These are phyloP conservation scores for Colletotrichum falcatum DNA, from an alignment of 2,329 filamentous ascomycete species.

Conservation along the genomic window DNA sequence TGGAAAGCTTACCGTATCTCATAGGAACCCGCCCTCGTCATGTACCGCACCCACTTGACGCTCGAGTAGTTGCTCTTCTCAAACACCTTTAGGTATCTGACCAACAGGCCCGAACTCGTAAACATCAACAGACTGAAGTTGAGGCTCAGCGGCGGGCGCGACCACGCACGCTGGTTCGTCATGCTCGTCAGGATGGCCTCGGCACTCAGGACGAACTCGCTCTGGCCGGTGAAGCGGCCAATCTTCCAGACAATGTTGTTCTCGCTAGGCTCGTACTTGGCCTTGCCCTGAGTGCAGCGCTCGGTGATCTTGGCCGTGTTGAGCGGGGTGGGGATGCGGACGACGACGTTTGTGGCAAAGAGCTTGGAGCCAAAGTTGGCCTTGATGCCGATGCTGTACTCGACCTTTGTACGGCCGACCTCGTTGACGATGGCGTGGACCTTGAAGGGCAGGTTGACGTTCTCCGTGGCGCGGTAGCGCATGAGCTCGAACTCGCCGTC, in stretches of 20 bases:
- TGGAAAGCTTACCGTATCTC: slow-evolving; percentile 80
- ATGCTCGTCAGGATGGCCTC: slow-evolving; percentile 95
- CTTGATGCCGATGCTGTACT: slow-evolving; percentile 97
- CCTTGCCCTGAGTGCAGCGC: slow-evolving; percentile 93
- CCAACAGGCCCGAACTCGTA: slow-evolving; percentile 90
- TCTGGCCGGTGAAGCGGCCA: slow-evolving; percentile 96
- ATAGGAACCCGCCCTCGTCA: slow-evolving; percentile 97
- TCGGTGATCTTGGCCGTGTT: slow-evolving; percentile 96
- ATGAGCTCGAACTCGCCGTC: slow-evolving; percentile 99
- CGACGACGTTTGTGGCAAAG: slow-evolving; percentile 95
- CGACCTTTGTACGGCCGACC: slow-evolving; percentile 95
- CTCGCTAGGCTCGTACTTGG: slow-evolving; percentile 97
- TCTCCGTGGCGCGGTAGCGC: slow-evolving; percentile 97
- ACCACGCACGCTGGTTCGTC: slow-evolving; percentile 99
- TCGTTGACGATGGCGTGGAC: slow-evolving; percentile 99
- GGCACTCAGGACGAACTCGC: slow-evolving; percentile 93
- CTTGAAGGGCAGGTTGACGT: slow-evolving; percentile 98
- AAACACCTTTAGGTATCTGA: slow-evolving; percentile 97
- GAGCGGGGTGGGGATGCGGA: slow-evolving; percentile 93
- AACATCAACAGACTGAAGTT: slow-evolving; percentile 98
- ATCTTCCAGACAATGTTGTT: slow-evolving; percentile 99
- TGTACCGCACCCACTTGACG: slow-evolving; percentile 99
- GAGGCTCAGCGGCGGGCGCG: slow-evolving; percentile 88
- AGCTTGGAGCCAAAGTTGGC: slow-evolving; percentile 97
- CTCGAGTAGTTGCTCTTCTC: slow-evolving; percentile 99